A percentile compares a stretch with the other conserved stretches of the same genome.
Evolutionary conservation across 257 asterid genomes (phyloP).

Genomic region (Nicotiana tomentosiformis): DNA sequence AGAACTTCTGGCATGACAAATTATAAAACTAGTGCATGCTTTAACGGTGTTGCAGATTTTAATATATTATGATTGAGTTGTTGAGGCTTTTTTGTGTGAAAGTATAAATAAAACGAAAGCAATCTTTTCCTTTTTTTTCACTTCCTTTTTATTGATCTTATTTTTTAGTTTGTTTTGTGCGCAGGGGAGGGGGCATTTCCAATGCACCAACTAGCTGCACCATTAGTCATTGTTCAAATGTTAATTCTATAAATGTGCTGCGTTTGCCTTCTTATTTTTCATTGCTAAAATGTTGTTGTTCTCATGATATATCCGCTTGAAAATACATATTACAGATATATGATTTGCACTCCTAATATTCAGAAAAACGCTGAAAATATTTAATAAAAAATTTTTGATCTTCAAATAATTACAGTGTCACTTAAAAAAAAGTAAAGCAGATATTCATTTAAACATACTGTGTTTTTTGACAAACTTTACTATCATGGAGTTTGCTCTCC

Average conservation of each 20-base stretch:
- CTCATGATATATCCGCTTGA: not conserved
- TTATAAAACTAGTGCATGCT: not conserved
- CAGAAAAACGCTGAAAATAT: not conserved
- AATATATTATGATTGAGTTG: not conserved
- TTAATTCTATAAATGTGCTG: not conserved
- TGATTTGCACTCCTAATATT: not conserved
- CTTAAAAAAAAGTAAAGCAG: too few species aligned
- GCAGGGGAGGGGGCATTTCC: too few species aligned
- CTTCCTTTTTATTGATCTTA: not conserved
- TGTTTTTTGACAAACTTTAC: too few species aligned
- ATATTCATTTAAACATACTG: too few species aligned
- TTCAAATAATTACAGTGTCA: too few species aligned
- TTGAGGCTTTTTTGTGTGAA: not conserved
- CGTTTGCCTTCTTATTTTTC: not conserved
- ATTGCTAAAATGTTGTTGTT: not conserved
- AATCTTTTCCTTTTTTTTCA: not conserved
- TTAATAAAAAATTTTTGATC: too few species aligned
- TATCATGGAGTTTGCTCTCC: too few species aligned
- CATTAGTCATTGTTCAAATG: not conserved
- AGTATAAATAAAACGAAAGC: not conserved
- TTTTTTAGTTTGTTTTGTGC: not conserved
- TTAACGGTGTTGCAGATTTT: not conserved
- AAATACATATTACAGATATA: not conserved
- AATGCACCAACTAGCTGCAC: too few species aligned
- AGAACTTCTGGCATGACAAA: constrained; percentile 3